These are phyloP conservation scores for Pichia deserticola DNA, from an alignment of 805 yeast genomes.

Conservation along the genomic window DNA sequence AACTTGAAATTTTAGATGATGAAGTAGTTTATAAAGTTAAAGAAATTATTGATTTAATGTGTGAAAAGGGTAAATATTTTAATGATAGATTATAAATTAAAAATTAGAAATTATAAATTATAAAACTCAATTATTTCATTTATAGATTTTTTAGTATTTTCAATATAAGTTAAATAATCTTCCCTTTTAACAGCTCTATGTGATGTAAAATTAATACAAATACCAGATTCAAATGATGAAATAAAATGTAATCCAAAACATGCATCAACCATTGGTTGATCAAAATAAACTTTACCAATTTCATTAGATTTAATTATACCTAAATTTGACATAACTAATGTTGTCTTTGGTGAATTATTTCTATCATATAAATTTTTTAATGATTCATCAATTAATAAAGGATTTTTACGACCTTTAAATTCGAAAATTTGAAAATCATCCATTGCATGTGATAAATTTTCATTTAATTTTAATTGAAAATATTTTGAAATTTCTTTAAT, in stretches of 20 bases:
- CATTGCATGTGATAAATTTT: background rate
- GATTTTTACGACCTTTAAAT: background rate
- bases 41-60: constrained; percentile 31
- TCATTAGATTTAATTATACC: background rate
- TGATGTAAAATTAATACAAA: constrained; percentile 6
- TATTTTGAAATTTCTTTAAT: background rate
- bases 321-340: constrained; percentile 10
- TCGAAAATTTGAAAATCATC: constrained; percentile 4
- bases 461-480: constrained; percentile 4
- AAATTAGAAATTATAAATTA: too few relatives aligned
- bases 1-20: constrained; percentile 33
- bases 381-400: background rate
- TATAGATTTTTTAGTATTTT: background rate
- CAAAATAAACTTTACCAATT: constrained; percentile 5
- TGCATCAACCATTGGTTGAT: constrained; percentile 12
- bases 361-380: constrained; percentile 1
- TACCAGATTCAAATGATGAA: background rate
- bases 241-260: constrained; percentile 9
- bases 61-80: constrained; percentile 20
- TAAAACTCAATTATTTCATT: too few relatives aligned
- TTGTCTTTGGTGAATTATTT: constrained; percentile 4
- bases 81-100: constrained; percentile 14
- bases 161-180: constrained; percentile 1
- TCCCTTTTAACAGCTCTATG: constrained; percentile 6
- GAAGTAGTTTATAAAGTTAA: constrained; percentile 36